Conservation (phyloP, 371 early-diverging fungal species). For the Syncephalastrum sp. region DNA sequence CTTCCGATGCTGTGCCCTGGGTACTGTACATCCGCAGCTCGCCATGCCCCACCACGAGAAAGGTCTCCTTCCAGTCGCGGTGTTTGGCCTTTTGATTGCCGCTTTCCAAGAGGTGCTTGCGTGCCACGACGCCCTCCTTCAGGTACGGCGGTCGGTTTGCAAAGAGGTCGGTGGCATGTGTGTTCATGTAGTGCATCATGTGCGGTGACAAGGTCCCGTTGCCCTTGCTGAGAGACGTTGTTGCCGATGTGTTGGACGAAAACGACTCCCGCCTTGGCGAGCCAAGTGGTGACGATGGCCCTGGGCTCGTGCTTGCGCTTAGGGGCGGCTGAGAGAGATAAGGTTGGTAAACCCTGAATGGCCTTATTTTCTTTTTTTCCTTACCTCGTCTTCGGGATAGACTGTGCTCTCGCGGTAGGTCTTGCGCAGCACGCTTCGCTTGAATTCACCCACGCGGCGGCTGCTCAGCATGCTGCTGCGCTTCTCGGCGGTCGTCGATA, state of each 20-base stretch:
- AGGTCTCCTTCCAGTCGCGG: constrained; percentile 80
- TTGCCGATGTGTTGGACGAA: constrained; percentile 20
- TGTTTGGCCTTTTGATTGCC: constrained; percentile 73
- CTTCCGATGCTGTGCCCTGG: constrained; percentile 9
- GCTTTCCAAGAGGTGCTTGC: constrained; percentile 79
- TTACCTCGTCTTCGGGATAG: constrained; percentile 11
- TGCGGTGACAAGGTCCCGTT: constrained; percentile 15
- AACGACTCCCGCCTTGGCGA: constrained; percentile 21
- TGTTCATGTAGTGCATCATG: constrained; percentile 16
- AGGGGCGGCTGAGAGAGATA: constrained; percentile 2
- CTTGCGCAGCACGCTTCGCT: constrained; percentile 23
- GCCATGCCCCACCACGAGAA: constrained; percentile 70
- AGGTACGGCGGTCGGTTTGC: constrained; percentile 34
- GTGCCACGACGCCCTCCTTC: constrained; percentile 72
- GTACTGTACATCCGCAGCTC: constrained; percentile 77
- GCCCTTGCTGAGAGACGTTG: constrained; percentile 11
- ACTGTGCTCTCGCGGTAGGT: constrained; percentile 22
- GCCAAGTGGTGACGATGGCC: constrained; percentile 14
- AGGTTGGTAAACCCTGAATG: neutral
- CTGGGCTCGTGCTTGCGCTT: constrained; percentile 18
- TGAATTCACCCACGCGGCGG: constrained; percentile 14
- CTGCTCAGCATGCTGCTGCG: constrained; percentile 19
- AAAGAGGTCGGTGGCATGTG: constrained; percentile 7
- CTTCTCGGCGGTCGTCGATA: constrained; percentile 6
- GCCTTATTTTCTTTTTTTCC: neutral